A percentile compares a stretch with the other conserved stretches of the same genome.
phyloP scores from a whole-genome alignment of 31 red algal species.

The Odonthalia washingtoniensis region DNA sequence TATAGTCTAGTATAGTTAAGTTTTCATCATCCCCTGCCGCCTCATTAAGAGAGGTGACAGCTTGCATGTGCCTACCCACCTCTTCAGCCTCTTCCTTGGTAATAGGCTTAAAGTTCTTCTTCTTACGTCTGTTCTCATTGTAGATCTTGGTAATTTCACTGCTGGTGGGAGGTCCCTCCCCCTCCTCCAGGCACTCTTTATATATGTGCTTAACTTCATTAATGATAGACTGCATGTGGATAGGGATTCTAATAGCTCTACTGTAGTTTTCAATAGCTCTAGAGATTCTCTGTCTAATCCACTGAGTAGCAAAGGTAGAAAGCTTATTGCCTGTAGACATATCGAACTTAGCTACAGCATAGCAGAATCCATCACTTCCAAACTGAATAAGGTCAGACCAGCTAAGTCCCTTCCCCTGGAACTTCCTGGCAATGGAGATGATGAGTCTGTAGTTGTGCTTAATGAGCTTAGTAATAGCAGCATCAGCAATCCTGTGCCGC shows the following conservation, averaged over 20 bases:
- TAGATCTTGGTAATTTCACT: too few species aligned
- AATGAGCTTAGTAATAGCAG: constrained; percentile 74
- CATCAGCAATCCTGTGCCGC: constrained; percentile 1
- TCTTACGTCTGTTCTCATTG: too few species aligned
- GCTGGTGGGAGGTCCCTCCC: too few species aligned
- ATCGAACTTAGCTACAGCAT: constrained; percentile 88
- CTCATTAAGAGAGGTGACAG: too few species aligned
- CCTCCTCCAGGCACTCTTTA: too few species aligned
- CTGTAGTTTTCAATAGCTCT: constrained; percentile 71
- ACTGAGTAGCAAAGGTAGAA: constrained; percentile 92
- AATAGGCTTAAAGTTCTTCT: too few species aligned
- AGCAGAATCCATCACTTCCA: constrained; percentile 80
- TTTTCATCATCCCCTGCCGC: too few species aligned
- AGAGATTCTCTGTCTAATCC: constrained; percentile 70
- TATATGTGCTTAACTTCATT: too few species aligned
- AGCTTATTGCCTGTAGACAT: constrained; percentile 72
- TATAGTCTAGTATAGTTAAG: too few species aligned
- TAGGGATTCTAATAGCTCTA: constrained; percentile 77
- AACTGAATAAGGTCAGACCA: constrained; percentile 88
- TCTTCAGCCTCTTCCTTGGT: too few species aligned
- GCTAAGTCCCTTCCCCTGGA: background rate
- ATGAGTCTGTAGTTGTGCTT: constrained; percentile 89
- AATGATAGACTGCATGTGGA: constrained; percentile 13
- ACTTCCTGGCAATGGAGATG: constrained; percentile 69
- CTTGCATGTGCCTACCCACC: too few species aligned